Base-by-base conservation (phyloP, 768 basidiomycete species). In the Termitomyces sp. region DNA sequence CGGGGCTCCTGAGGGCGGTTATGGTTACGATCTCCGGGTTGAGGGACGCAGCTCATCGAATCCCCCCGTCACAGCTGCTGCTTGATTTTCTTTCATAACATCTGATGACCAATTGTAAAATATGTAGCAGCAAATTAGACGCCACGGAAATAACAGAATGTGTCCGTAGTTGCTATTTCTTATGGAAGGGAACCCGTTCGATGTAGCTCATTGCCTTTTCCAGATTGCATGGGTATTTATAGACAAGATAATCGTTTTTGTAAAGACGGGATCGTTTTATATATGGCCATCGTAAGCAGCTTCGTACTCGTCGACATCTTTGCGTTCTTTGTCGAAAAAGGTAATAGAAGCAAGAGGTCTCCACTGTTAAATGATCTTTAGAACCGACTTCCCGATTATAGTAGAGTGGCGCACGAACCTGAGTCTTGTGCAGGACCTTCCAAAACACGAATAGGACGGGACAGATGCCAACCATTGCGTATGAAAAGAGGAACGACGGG, bases 1-100 rank as follows among this genome's bases (percentile, higher is more conserved):
- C 44, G 88, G 87, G 16, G 77, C 81, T 16, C 71, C 79, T 31
- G 80, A 75, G n/a, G 75, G 76, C 62, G 88, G 88, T 29, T 94
- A 93, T 70, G 92, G 89, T 20, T 94, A 94, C 62, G 86, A 87
- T 52, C 61, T 87, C 54, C 89, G 91, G 44, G 78, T 82, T 29
- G 77, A 77, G 56, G 82, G 82, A 20, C 78, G 73, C 40, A 78
- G 68, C 53, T 82, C 87, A 39, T 72, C 81, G 22, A 75, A 85
- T 53, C 71, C 78, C 25, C 77, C 79, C 50, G 65, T 69, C 40
- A 58, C 67, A 40, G 70, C 61, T 50, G 46, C 53, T 10, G 50
- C 60, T 18, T 58, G 43, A 58, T 41, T 56, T n/a, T 27, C 12
- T 45, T 39, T 18, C 16, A 25, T 20, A 45, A n/a, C n/a, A n/a